Percentiles rank a stretch among this genome's conserved stretches.
Evolutionary conservation across 2,329 filamentous ascomycete genomes (phyloP).

Genomic region (Xylariaceae sp.): DNA sequence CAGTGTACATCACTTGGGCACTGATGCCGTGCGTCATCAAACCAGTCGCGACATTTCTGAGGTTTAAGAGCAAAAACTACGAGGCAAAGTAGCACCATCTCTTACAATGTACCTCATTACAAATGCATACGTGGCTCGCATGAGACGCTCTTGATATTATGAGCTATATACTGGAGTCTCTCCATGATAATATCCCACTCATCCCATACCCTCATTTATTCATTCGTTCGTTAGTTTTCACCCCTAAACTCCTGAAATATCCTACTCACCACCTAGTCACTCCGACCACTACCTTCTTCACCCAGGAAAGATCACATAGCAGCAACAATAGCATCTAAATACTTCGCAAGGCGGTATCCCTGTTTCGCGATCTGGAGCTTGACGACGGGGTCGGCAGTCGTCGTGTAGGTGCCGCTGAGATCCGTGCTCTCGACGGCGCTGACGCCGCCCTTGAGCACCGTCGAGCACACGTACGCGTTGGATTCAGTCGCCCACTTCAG

Average conservation of each 20-base stretch:
- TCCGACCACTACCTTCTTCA: background rate
- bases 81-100: too few relatives aligned
- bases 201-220: too few relatives aligned
- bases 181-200: too few relatives aligned
- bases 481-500: slow-evolving; percentile 49
- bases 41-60: too few relatives aligned
- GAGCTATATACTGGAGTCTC: too few relatives aligned
- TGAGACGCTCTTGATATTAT: too few relatives aligned
- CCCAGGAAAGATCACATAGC: slow-evolving; percentile 18
- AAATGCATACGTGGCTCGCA: too few relatives aligned
- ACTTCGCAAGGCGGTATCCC: slow-evolving; percentile 47
- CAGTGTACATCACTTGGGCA: too few relatives aligned
- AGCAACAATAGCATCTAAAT: slow-evolving; percentile 42
- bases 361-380: slow-evolving; percentile 53
- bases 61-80: too few relatives aligned
- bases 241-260: background rate
- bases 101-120: too few relatives aligned
- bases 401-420: slow-evolving; percentile 48
- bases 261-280: background rate
- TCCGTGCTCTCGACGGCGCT: slow-evolving; percentile 48
- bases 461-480: slow-evolving; percentile 51
- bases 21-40: too few relatives aligned
- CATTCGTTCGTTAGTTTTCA: background rate
- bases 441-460: slow-evolving; percentile 47
- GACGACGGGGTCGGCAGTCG: slow-evolving; percentile 46